phyloP scores from a whole-genome alignment of 148 eudicot genomes.

The Tetragonia tetragonoides region DNA sequence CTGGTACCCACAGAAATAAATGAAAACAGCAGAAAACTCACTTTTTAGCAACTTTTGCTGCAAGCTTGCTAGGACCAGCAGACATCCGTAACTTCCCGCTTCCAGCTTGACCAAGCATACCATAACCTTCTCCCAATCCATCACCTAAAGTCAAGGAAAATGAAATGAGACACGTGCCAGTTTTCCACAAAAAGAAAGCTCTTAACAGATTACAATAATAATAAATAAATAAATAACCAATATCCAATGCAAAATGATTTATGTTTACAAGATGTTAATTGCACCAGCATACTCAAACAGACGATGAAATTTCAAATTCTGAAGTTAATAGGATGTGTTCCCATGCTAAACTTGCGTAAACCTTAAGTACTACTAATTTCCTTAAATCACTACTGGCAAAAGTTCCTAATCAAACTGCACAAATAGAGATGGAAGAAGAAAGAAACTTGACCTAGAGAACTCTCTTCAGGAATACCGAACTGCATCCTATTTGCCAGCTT shows the following conservation, averaged over 20 bases:
- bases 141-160: slow-evolving; percentile 50
- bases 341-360: slow-evolving; percentile 2
- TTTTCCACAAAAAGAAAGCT: neutral
- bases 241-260: neutral
- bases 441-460: slow-evolving; percentile 63
- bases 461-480: slow-evolving; percentile 96
- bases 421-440: neutral
- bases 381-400: neutral
- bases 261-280: slow-evolving; percentile 5
- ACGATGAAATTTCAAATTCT: neutral
- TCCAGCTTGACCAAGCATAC: slow-evolving; percentile 99
- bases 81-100: slow-evolving; percentile 90
- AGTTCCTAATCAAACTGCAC: neutral
- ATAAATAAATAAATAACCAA: neutral
- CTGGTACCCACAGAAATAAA: neutral
- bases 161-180: neutral
- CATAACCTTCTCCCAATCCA: slow-evolving; percentile 98
- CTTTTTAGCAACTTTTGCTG: slow-evolving; percentile 91
- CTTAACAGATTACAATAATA: neutral
- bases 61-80: slow-evolving; percentile 83
- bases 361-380: slow-evolving; percentile 3
- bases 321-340: neutral
- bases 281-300: slow-evolving; percentile 13
- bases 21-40: slow-evolving; percentile 32
- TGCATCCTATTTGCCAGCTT: slow-evolving; percentile 96